Evolutionary conservation across 2,329 filamentous ascomycete species (phyloP), one percentile per base, ranked within the genome.

Genomic region (Exutisphaerella laricina): DNA sequence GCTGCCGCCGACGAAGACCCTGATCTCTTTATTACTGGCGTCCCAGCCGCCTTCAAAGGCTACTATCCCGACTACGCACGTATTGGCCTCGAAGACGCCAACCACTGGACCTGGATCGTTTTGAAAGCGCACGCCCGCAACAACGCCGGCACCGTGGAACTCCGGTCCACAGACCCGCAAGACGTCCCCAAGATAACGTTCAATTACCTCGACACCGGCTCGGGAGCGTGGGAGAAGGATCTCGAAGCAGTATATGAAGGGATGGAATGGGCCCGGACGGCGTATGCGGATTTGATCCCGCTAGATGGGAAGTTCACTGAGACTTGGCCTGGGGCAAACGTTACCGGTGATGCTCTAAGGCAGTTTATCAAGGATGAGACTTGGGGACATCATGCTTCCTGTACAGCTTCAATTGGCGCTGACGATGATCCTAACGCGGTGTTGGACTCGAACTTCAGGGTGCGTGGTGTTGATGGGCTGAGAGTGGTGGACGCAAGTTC

Each of bases 61-160:
- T 76, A 78, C 63, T 78, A 73, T 64, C 73, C 74, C 0, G 68
- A 71, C 17, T 80, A 73, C 50, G 67, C 70, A 1, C 54, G 65
- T 12, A 68, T 71, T 48, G 66, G 68, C 2, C 63, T 70, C 3
- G 58, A 62, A 1, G 70, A 65, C 35, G 64, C 64, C 2, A 66
- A 66, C 22, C 66, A 70, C 48, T 73, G 66, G 64, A 63, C 66
- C 12, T 74, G 70, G 71, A 63, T 63, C 8, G 71, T 74, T 5
- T 68, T 85, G 41, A 81, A 82, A 62, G 72, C 75, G 0, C 79
- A 82, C 54, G 73, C 80, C 0, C 74, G 77, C 38, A 84, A 85
- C 58, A 63, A 61, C 60, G 69, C 60, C 5, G 83, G 84, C 6
- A 74, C 71, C 1, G 81, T 88, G 5, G 71, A 62, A 3, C 73